Base-by-base conservation (phyloP, 805 yeast genomes). In the Ogataea pini region DNA sequence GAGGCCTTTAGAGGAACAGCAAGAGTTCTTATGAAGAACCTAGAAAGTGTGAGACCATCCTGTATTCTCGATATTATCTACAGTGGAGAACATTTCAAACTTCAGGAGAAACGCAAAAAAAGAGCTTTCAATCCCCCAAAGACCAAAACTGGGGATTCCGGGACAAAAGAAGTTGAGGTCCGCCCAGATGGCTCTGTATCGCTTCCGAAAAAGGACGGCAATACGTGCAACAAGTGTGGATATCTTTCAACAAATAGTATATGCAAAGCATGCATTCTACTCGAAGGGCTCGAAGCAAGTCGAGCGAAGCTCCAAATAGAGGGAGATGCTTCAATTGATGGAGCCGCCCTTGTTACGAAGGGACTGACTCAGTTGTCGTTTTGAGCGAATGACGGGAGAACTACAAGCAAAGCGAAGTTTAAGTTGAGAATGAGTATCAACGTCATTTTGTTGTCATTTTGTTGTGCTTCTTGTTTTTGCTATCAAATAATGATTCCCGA, bases 1-100 rank as follows among this genome's bases (percentile, higher is more conserved):
- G 99, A 94, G 65, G 98, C 99, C 0, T 94, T 94, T 62, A 75
- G 99, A 56, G 99, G 99, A 16, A 94, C 98, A 0, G 97, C 99
- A 0, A 78, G 99, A 62, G 89, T 90, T 49, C 73, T 94, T 22
- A 82, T 94, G 75, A 94, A 94, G 68, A 87, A 89, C 55, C 71
- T 94, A 36, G 99, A 94, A 63, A 80, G 92, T 3, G 83, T 91
- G 1, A 77, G 97, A 58, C 97, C 99, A 13, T 83, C 94, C 31
- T 86, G 97, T 61, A 94, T 94, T 48, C 80, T 94, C 65, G 99
- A 94, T 69, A 88, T 94, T 46, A 94, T 94, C 27, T 86, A 87
- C 56, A 87, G 96, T 55, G 99, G 99, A 29, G 99, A 94, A 68
- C 84, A 83, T 52, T 78, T 91, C 55, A 83, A 79, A 28, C 68